Base-by-base conservation (phyloP, 2,329 filamentous ascomycete genomes). In the Cladobotryum protrusum region DNA sequence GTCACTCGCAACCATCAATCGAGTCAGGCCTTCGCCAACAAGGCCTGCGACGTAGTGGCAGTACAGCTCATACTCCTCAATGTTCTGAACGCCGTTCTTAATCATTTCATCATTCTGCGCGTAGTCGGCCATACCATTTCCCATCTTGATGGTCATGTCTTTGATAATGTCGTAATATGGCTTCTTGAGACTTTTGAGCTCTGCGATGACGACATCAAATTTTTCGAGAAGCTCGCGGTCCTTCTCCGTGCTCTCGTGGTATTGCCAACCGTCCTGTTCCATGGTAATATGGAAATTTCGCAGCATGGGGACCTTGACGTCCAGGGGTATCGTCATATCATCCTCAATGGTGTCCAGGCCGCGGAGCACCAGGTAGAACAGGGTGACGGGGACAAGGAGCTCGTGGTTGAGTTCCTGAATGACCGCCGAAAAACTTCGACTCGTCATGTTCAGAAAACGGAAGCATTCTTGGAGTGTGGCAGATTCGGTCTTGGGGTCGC, bases 331-430 rank as follows among this genome's bases (percentile, higher is more conserved):
- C 5, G 90, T 95, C 83, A 96, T 97, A 70, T 99, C 93, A 75
- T 99, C 93, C 72, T 99, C 93, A 53, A 99, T 88, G n/a, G 93
- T 99, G 69, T 99, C 93, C 45, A 99, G 80, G 43, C 89, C 93
- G 54, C 93, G 88, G 48, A 99, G 78, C 47, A 89, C 81, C 24
- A 99, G 81, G 73, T 99, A 99, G 78, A 99, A 99, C 9, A 97
- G 76, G 49, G 85, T 83, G 42, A 97, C 79, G 19, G 93, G 90
- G 37, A 96, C 81, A 34, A 97, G 81, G 32, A 99, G 83, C 71
- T 99, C 92, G 1, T 90, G 90, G 65, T 96, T 91, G 40, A 99
- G 80, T 72, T 99, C 93, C 71, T 95, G 83, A 57, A 99, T 99
- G 65, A 99, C 93, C 43, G 89, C 79, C 47, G 86, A 78, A 69